Evolutionary conservation across 2,329 filamentous ascomycete genomes (phyloP).

Genomic region (Bipolaris victoriae): DNA sequence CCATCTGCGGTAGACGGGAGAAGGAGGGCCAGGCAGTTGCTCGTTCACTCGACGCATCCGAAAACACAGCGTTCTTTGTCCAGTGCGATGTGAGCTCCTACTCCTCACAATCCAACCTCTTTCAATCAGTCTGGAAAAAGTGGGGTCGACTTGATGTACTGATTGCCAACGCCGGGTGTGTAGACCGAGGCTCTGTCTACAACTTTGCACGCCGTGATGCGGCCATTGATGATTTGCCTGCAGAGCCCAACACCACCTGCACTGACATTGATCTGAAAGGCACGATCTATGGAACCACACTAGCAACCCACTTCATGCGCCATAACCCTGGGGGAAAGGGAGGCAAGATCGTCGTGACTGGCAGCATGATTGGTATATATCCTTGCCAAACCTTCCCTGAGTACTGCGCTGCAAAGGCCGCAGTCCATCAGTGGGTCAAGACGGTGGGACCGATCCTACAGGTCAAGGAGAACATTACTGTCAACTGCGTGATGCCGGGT

Average conservation of each 20-base stretch:
- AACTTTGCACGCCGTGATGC: slow-evolving; percentile 44
- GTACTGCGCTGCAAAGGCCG: slow-evolving; percentile 61
- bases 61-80: slow-evolving; percentile 52
- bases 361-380: slow-evolving; percentile 53
- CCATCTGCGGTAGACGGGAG: slow-evolving; percentile 50
- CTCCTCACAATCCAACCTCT: slow-evolving; percentile 52
- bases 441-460: slow-evolving; percentile 22
- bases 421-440: slow-evolving; percentile 42
- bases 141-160: slow-evolving; percentile 58
- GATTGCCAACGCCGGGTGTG: slow-evolving; percentile 59
- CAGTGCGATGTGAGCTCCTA: slow-evolving; percentile 57
- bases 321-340: slow-evolving; percentile 52
- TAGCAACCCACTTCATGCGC: slow-evolving; percentile 62
- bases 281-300: slow-evolving; percentile 56
- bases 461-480: slow-evolving; percentile 56
- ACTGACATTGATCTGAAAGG: slow-evolving; percentile 60
- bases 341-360: slow-evolving; percentile 55
- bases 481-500: slow-evolving; percentile 58
- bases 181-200: slow-evolving; percentile 55
- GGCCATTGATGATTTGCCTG: slow-evolving; percentile 45
- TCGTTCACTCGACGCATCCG: slow-evolving; percentile 22
- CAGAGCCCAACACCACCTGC: slow-evolving; percentile 52
- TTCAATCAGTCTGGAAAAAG: slow-evolving; percentile 51
- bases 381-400: slow-evolving; percentile 56
- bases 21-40: slow-evolving; percentile 43